Evolutionary conservation across 371 early-diverging fungal genomes (phyloP).

Genomic region (Rhizopus delemar): DNA sequence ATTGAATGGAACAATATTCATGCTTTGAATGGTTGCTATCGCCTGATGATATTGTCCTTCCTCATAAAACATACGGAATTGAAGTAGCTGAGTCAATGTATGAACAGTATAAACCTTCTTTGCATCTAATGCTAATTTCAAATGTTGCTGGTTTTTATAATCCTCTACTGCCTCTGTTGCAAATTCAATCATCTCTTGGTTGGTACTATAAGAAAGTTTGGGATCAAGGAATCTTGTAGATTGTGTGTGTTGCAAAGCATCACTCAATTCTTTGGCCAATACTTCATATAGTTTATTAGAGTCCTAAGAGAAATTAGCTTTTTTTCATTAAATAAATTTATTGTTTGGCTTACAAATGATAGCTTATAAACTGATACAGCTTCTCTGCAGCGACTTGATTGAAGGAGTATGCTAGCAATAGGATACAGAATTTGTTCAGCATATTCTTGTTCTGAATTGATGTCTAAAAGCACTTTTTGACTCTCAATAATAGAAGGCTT

Average conservation of each 20-base stretch:
- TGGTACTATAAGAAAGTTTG: slow-evolving; percentile 6
- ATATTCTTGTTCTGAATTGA: slow-evolving; percentile 59
- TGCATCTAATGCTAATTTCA: slow-evolving; percentile 38
- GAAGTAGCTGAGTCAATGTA: slow-evolving; percentile 56
- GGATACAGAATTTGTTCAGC: slow-evolving; percentile 59
- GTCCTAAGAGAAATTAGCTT: slow-evolving; percentile 35
- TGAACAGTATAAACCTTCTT: slow-evolving; percentile 51
- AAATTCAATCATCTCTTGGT: slow-evolving; percentile 39
- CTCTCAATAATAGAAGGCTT: slow-evolving; percentile 14
- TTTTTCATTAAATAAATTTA: background rate
- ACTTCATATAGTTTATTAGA: slow-evolving; percentile 76
- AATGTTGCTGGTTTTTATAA: slow-evolving; percentile 53
- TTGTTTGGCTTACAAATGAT: slow-evolving; percentile 13
- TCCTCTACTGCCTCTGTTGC: slow-evolving; percentile 50
- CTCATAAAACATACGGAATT: slow-evolving; percentile 57
- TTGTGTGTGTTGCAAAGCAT: slow-evolving; percentile 48
- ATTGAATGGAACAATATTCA: slow-evolving; percentile 63
- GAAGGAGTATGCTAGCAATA: slow-evolving; percentile 71
- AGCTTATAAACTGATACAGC: slow-evolving; percentile 78
- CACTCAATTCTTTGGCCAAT: slow-evolving; percentile 77
- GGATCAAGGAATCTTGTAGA: slow-evolving; percentile 5
- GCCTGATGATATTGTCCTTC: slow-evolving; percentile 51
- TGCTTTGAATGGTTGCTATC: slow-evolving; percentile 6
- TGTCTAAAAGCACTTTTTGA: slow-evolving; percentile 59
- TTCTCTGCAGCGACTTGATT: slow-evolving; percentile 71